Percentiles rank a stretch among this genome's conserved stretches.
phyloP scores from a whole-genome alignment of 106 monocot genomes.

The Acorus gramineus region DNA sequence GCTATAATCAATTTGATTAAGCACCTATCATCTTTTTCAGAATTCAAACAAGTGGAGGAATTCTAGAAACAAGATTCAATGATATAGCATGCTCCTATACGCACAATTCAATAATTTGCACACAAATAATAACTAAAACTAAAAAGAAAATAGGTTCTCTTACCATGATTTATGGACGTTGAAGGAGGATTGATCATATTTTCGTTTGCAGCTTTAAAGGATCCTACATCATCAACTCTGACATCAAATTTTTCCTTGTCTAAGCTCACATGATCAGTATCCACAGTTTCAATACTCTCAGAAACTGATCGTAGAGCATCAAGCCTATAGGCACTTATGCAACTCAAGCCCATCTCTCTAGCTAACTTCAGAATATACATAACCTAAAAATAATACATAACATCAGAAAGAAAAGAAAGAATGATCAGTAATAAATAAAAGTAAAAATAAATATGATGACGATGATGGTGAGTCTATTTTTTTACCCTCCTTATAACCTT shows the following conservation, averaged over 20 bases:
- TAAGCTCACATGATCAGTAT: conserved; percentile 3
- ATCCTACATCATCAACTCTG: conserved; percentile 5
- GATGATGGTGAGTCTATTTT: too few species aligned
- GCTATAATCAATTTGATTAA: too few species aligned
- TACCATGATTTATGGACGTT: conserved; percentile 21
- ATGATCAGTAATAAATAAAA: too few species aligned
- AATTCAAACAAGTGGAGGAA: too few species aligned
- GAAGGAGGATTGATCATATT: conserved; percentile 2
- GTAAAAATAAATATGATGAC: too few species aligned
- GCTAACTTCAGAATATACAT: conserved; percentile 71
- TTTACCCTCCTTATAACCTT: too few species aligned
- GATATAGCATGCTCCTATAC: too few species aligned
- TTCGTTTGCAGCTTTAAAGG: background rate
- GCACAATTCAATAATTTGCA: too few species aligned
- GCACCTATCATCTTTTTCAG: too few species aligned
- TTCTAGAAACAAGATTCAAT: too few species aligned
- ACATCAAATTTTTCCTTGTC: conserved; percentile 8
- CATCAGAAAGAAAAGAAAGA: too few species aligned
- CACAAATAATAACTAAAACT: too few species aligned
- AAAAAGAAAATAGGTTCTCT: background rate
- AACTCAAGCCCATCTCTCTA: conserved; percentile 88
- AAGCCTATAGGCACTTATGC: conserved; percentile 71
- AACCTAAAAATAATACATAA: conserved; percentile 47
- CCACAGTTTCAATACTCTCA: conserved; percentile 4
- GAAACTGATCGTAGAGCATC: conserved; percentile 81